Base-by-base conservation (phyloP, 371 early-diverging fungal species). In the Rhizopus delemar region DNA sequence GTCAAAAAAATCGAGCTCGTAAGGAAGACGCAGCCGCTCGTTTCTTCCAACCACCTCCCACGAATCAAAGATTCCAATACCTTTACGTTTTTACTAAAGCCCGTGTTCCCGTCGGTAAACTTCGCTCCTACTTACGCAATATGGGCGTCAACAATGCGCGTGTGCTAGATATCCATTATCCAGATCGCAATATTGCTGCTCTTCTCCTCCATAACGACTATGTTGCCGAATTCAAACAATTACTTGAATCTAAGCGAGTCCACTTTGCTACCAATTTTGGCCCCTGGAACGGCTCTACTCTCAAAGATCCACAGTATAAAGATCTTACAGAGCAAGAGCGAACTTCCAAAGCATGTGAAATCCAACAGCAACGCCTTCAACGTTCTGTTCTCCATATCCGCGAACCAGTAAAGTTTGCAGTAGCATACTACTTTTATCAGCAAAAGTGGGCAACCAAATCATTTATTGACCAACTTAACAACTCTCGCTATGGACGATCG, bases 61-160 rank as follows among this genome's bases (percentile, higher is more conserved):
- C 22, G 16, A 63, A 36, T 11, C 58, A 57, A 39, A 54, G 58
- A 6, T 63, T 63, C 50, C 41, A 57, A 50, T 58, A 58, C 41
- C 29, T 63, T 15, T 58, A 63, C 38, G 9, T 58, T 13, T 41
- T 50, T 5, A 50, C 51, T n/a, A 49, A 48, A 28, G 39, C 57
- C 31, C 48, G 51, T 28, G 31, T 51, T 15, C 51, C 51, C 31
- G 35, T 51, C 4, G 51, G 51, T 34, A 51, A 51, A 34, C 51
- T 51, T 34, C 51, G 51, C 35, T 29, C 35, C 16, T 28, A 9
- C 33, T 15, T 51, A 16, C 16, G 51, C 16, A 15, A 29, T 12
- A 8, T 51, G 32, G 45, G 53, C 2, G 5, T 57, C 2, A 7
- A 8, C 4, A 62, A 56, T 34, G 41, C 35, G 5, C 52, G 63